Evolutionary conservation across 805 yeast species (phyloP), one percentile per base, ranked within the genome.

Genomic region (Teunomyces stri): DNA sequence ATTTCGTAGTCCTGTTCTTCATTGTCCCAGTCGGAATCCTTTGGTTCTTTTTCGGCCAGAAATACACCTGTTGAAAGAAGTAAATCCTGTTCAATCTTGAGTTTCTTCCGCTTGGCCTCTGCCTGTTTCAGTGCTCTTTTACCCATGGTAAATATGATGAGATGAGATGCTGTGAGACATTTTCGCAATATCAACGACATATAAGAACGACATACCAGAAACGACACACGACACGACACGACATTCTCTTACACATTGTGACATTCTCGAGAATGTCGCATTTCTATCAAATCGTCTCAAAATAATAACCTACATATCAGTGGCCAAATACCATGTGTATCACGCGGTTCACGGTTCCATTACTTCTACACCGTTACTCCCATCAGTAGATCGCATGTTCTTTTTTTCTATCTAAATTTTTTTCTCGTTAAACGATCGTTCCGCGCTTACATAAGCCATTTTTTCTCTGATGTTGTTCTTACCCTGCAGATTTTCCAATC

Each of bases 1-100:
- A 74, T 66, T 61, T 91, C 98, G 57, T 89, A 90, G 46, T 81
- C 91, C 58, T 83, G 87, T 57, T 88, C 95, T 49, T 79, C 84
- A 47, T 85, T 78, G n/a, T 83, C 89, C 85, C 84, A 81, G 48
- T 76, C 70, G 16, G 43, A 25, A 13, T 63, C 57, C 5, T 51
- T 48, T 15, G 52, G 49, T 7, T 49, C 33, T 9, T 45, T 53
- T 15, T 41, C 37, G 7, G 49, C 39, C 27, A 46, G 48, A 54
- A 75, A 74, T 6, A 72, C 49, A 0, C 78, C 76, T 13, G 65
- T 42, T 3, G 64, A 51, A 16, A 76, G 65, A 43, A 64, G 64
- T 1, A 69, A 61, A 51, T 79, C 81, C 51, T 71, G 74, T 7
- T 67, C 74, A 48, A 69, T 64, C 45, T 59, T 65, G 37, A 60